Percentiles rank a stretch among this genome's conserved stretches.
These are phyloP conservation scores for Climacium dendroides DNA, from an alignment of 225 moss, liverwort and hornwort species.

Conservation along the genomic window DNA sequence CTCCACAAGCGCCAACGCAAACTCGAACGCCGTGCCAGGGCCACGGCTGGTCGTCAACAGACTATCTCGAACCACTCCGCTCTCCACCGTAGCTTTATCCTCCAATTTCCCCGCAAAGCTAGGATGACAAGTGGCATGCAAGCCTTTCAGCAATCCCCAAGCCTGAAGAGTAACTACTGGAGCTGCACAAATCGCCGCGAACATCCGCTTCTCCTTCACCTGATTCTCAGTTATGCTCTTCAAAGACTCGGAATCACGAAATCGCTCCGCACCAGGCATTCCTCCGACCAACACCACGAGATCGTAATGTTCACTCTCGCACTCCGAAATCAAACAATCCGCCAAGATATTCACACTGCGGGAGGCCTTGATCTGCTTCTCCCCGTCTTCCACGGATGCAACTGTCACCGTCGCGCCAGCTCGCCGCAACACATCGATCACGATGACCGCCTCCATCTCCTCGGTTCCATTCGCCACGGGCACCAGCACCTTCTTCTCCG, in stretches of 20 bases:
- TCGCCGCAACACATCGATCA: conserved; percentile 75
- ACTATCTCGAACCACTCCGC: conserved; percentile 62
- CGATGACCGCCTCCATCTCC: conserved; percentile 93
- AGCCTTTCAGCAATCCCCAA: conserved; percentile 68
- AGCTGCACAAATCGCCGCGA: conserved; percentile 82
- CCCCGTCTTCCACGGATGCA: conserved; percentile 64
- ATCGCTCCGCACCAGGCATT: conserved; percentile 68
- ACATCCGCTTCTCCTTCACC: conserved; percentile 38
- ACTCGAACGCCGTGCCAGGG: conserved; percentile 72
- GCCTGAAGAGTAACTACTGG: conserved; percentile 71
- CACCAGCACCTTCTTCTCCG: conserved; percentile 49
- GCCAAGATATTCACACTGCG: conserved; percentile 63
- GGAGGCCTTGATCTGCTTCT: conserved; percentile 51
- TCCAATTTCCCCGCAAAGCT: conserved; percentile 44
- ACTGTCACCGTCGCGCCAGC: conserved; percentile 78
- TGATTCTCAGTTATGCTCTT: conserved; percentile 55
- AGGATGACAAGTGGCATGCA: conserved; percentile 85
- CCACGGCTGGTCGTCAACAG: conserved; percentile 64
- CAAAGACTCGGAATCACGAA: conserved; percentile 49
- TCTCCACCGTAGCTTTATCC: conserved; percentile 33
- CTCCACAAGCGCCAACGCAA: conserved; percentile 74
- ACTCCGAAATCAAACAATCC: conserved; percentile 55
- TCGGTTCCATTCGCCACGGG: conserved; percentile 82
- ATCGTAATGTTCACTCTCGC: conserved; percentile 50
- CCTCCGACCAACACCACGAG: conserved; percentile 79